Base-by-base conservation (phyloP, 202 grass and related monocot genomes). In the Bolboschoenoplectus hybrid region DNA sequence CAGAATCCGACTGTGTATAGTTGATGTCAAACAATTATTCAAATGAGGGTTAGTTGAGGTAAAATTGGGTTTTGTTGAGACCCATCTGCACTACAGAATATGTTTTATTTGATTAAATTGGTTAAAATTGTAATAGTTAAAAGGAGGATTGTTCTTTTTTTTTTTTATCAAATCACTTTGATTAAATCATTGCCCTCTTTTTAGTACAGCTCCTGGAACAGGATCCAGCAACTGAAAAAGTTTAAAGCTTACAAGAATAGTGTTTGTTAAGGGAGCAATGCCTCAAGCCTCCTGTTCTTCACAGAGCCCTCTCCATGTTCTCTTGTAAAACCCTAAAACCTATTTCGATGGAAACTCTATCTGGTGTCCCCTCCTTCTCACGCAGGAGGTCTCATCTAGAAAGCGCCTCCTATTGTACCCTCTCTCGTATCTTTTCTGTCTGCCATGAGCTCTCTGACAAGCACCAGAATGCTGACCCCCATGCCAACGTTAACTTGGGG, bases 391-490 rank as follows among this genome's bases (percentile, higher is more conserved):
- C 85, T 49, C 93, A 91, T 83, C 89, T 95, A 10, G 87, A 93
- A 41, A 91, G 91, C 44, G 71, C 70, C 57, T 91, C 89, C 84
- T 91, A 91, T 63, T 84, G 89, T 51, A 87, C 91, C 36, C 86
- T 95, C 20, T 89, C 89, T 68, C 83, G 86, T 2, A 85, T 95
- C 76, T 93, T 95, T 81, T 87, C 88, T n/a, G 87, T 88, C 50
- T 95, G 81, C 76, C 13, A 89, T 63, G 74, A 89, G 19, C 57
- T 89, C 17, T 68, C 88, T 43, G 49, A 47, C 7, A 70, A 84
- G 41, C 38, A 9, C 41, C 3, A 65, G 19, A 66, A 38, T 9
- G 49, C 26, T 70, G 9, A 71, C 36, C 9, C 43, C 11, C 9
- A 67, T 66, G 81, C 2, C 36, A 35, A 5, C 52, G 1, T 44